phyloP scores from a whole-genome alignment of 1,284 basidiomycete genomes.

The Earliella scabrosa region DNA sequence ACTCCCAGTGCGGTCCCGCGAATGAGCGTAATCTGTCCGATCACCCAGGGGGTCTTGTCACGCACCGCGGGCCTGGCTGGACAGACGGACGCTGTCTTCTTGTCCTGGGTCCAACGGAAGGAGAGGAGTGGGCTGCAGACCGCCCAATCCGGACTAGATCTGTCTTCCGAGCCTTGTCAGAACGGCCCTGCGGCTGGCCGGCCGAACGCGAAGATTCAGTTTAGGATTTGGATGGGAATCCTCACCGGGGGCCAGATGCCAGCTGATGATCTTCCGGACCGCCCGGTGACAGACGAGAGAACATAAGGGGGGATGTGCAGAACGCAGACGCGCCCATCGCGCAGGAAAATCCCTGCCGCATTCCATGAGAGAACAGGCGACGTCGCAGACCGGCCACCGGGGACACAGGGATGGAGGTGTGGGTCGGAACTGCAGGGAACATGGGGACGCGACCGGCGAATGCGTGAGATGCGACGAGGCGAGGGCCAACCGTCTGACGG shows the following conservation, averaged over 20 bases:
- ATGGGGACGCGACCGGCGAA: neutral
- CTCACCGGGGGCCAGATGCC: slow-evolving; percentile 21
- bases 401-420: neutral
- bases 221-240: slow-evolving; percentile 25
- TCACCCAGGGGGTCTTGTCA: slow-evolving; percentile 24
- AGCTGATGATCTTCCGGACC: slow-evolving; percentile 26
- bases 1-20: slow-evolving; percentile 21
- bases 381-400: neutral
- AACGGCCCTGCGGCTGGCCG: slow-evolving; percentile 16
- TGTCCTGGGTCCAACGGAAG: slow-evolving; percentile 4
- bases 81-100: slow-evolving; percentile 17
- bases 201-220: slow-evolving; percentile 23
- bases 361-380: slow-evolving; percentile 14
- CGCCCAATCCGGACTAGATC: slow-evolving; percentile 15
- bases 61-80: slow-evolving; percentile 20
- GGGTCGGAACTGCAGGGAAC: too few species aligned
- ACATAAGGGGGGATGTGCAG: too few species aligned
- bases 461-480: neutral
- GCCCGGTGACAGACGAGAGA: slow-evolving; percentile 17
- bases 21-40: slow-evolving; percentile 29
- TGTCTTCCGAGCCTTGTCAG: slow-evolving; percentile 16
- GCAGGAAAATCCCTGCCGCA: slow-evolving; percentile 11
- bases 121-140: slow-evolving; percentile 13
- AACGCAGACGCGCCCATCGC: too few species aligned
- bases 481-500: slow-evolving; percentile 10